A percentile compares a stretch with the other conserved stretches of the same genome.
Evolutionary conservation across 2,329 filamentous ascomycete species (phyloP).

Genomic region (Penicillium polonicum): DNA sequence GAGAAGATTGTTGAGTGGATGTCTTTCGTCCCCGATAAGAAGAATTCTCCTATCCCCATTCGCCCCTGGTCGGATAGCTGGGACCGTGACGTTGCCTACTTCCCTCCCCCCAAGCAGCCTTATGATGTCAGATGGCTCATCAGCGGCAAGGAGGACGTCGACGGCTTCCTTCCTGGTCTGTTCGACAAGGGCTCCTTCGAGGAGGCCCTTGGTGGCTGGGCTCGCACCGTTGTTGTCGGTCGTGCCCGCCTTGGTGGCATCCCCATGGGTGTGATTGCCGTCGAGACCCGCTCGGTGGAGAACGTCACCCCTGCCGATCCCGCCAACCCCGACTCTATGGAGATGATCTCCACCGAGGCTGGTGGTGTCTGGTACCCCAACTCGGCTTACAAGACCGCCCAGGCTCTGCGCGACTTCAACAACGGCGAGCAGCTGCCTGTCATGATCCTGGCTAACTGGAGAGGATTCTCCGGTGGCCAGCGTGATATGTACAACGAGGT

Average conservation of each 20-base stretch:
- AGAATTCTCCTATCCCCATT: slow-evolving; percentile 89
- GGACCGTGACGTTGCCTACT: slow-evolving; percentile 88
- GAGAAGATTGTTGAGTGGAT: slow-evolving; percentile 98
- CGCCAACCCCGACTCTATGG: slow-evolving; percentile 96
- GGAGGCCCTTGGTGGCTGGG: slow-evolving; percentile 95
- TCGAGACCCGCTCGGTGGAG: slow-evolving; percentile 93
- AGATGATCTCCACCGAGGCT: slow-evolving; percentile 90
- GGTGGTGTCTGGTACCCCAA: slow-evolving; percentile 99
- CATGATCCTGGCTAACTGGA: slow-evolving; percentile 99
- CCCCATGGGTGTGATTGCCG: slow-evolving; percentile 95
- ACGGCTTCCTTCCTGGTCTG: slow-evolving; percentile 83
- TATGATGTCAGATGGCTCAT: slow-evolving; percentile 97
- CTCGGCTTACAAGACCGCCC: slow-evolving; percentile 98
- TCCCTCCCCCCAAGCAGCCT: slow-evolving; percentile 73
- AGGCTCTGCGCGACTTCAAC: slow-evolving; percentile 99
- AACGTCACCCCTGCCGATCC: slow-evolving; percentile 96
- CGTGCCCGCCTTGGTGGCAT: slow-evolving; percentile 96
- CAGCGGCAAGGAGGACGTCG: slow-evolving; percentile 75
- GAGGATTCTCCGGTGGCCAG: slow-evolving; percentile 99
- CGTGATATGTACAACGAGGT: slow-evolving; percentile 99
- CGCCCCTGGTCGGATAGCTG: slow-evolving; percentile 79
- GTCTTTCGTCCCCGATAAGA: slow-evolving; percentile 95
- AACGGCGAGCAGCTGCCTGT: slow-evolving; percentile 95
- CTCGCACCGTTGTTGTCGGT: slow-evolving; percentile 91
- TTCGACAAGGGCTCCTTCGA: slow-evolving; percentile 98